Evolutionary conservation across 192 early-diverging fungal species (phyloP).

Genomic region (Phlyctochytrium planicorne): DNA sequence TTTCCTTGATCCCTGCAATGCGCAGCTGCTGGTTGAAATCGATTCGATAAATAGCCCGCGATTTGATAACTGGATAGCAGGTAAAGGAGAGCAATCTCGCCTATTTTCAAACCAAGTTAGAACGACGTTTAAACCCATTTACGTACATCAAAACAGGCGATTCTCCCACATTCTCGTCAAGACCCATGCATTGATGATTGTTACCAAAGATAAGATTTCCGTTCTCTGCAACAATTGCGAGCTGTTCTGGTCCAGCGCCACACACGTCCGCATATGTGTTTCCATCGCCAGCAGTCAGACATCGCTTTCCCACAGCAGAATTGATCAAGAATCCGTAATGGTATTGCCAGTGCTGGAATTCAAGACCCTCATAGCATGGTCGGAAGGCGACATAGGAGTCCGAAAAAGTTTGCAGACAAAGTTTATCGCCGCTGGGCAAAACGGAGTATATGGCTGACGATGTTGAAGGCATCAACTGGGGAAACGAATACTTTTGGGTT

Average conservation of each 20-base stretch:
- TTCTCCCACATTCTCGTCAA: background rate
- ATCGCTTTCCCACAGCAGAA: background rate
- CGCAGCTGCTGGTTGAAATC: background rate
- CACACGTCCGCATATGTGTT: background rate
- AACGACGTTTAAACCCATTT: no score
- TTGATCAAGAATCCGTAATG: background rate
- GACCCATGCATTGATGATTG: background rate
- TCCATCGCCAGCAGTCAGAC: background rate
- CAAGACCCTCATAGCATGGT: background rate
- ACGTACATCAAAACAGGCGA: background rate
- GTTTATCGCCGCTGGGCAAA: no score
- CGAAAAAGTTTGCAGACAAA: no score
- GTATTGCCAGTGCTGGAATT: background rate
- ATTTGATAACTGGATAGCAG: background rate
- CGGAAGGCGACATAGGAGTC: background rate
- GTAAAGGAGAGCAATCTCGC: background rate
- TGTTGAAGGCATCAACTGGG: no score
- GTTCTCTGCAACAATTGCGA: background rate
- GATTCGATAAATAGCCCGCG: background rate
- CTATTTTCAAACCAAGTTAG: background rate
- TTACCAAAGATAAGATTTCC: background rate
- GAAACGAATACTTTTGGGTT: no score
- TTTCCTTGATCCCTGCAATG: background rate
- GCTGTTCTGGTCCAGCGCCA: background rate
- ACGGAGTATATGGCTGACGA: no score